A percentile compares a stretch with the other conserved stretches of the same genome.
Evolutionary conservation across 2,329 filamentous ascomycete genomes (phyloP).

Genomic region (Apiospora koreana): DNA sequence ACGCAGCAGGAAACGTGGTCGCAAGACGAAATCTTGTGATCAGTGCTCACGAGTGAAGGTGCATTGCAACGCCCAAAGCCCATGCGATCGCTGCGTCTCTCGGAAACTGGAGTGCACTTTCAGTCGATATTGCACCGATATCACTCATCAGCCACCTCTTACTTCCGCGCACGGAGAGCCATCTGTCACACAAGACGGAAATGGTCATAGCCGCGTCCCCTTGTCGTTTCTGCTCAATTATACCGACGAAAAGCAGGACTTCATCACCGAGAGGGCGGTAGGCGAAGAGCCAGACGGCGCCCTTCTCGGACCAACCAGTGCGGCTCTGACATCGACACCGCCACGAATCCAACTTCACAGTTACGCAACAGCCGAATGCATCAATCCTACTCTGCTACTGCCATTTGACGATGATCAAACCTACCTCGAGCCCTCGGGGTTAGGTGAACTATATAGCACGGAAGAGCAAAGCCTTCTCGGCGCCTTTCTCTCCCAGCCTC

Average conservation of each 20-base stretch:
- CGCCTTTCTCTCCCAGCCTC: background rate
- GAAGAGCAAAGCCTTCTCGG: background rate
- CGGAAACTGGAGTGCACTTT: conserved; percentile 14
- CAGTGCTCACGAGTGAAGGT: conserved; percentile 16
- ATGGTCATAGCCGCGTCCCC: background rate
- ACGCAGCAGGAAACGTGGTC: conserved; percentile 11
- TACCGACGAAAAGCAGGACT: conserved; percentile 16
- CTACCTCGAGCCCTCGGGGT: background rate
- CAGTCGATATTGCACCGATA: conserved; percentile 12
- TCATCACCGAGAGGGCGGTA: conserved; percentile 15
- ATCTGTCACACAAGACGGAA: background rate
- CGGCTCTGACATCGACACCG: background rate
- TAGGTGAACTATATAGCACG: background rate
- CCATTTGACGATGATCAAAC: background rate
- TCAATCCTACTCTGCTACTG: background rate
- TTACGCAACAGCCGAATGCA: background rate
- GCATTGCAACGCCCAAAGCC: conserved; percentile 12
- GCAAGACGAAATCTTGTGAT: conserved; percentile 14
- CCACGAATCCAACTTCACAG: background rate
- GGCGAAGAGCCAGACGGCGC: conserved; percentile 15
- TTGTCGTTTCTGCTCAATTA: conserved; percentile 16
- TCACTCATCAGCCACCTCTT: conserved; percentile 9
- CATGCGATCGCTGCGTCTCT: conserved; percentile 13
- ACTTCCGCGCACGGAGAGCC: background rate
- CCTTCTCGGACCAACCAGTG: conserved; percentile 13